A percentile compares a stretch with the other conserved stretches of the same genome.
Conservation (phyloP, 371 early-diverging fungal genomes). For the Mucor circinelloides region DNA sequence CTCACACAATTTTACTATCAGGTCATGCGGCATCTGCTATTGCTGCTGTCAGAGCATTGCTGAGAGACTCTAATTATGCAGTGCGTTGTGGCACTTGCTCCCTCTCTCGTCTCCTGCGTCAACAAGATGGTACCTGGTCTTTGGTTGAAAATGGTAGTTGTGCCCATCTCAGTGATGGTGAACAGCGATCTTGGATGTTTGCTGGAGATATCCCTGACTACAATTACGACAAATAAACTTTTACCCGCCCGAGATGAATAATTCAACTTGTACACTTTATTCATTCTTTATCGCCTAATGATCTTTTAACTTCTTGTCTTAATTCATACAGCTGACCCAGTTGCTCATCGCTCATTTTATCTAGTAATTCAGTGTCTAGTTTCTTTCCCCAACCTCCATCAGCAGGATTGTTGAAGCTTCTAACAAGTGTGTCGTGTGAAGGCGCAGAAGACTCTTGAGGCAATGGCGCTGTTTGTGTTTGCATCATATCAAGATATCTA, state of each 20-base stretch:
- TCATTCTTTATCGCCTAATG: constrained; percentile 37
- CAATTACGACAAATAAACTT: constrained; percentile 20
- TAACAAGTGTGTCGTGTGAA: constrained; percentile 35
- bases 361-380: constrained; percentile 47
- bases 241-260: background rate
- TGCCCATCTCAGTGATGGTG: constrained; percentile 32
- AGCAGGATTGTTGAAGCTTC: constrained; percentile 35
- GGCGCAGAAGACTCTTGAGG: constrained; percentile 30
- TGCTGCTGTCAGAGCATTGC: constrained; percentile 35
- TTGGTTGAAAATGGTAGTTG: constrained; percentile 27
- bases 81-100: constrained; percentile 34
- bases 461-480: constrained; percentile 39
- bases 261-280: background rate
- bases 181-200: constrained; percentile 44
- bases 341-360: constrained; percentile 71
- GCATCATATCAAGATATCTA: constrained; percentile 36
- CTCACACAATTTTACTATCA: constrained; percentile 24
- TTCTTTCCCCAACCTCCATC: constrained; percentile 57
- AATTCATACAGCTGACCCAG: constrained; percentile 69
- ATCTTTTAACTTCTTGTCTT: constrained; percentile 55
- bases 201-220: constrained; percentile 44
- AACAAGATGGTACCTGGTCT: constrained; percentile 28
- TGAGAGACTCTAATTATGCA: constrained; percentile 25
- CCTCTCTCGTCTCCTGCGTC: constrained; percentile 32
- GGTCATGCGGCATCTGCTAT: constrained; percentile 49